Percentiles rank a stretch among this genome's conserved stretches.
phyloP scores from a whole-genome alignment of 495 filamentous ascomycete genomes.

The Choiromyces venosus region DNA sequence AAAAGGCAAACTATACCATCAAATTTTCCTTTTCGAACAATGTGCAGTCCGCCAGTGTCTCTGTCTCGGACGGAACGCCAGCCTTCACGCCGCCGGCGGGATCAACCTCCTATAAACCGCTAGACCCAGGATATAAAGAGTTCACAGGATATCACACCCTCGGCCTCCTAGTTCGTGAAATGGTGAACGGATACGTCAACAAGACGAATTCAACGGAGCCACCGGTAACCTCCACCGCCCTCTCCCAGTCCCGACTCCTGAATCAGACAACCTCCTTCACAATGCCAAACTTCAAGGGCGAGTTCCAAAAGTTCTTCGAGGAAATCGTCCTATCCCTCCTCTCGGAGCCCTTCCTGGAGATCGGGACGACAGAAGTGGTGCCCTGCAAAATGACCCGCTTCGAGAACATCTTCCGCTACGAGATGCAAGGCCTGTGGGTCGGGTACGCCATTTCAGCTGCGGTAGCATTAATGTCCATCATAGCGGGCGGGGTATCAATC shows the following conservation, averaged over 20 bases:
- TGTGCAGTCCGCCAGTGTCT: slow-evolving; percentile 5
- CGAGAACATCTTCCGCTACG: slow-evolving; percentile 43
- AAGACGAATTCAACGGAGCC: slow-evolving; percentile 23
- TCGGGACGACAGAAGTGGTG: slow-evolving; percentile 27
- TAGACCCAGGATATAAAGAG: slow-evolving; percentile 34
- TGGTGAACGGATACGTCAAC: slow-evolving; percentile 39
- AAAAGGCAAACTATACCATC: slow-evolving; percentile 41
- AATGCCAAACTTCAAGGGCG: slow-evolving; percentile 26
- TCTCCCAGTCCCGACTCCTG: slow-evolving; percentile 43
- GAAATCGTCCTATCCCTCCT: slow-evolving; percentile 46
- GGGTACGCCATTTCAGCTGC: slow-evolving; percentile 44
- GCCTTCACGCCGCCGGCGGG: slow-evolving; percentile 7
- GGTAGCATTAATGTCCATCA: slow-evolving; percentile 35
- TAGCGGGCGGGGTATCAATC: slow-evolving; percentile 42
- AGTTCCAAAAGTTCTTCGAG: slow-evolving; percentile 40
- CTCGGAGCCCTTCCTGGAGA: slow-evolving; percentile 41
- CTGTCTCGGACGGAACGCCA: neutral
- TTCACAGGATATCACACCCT: slow-evolving; percentile 43
- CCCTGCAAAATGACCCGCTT: slow-evolving; percentile 35
- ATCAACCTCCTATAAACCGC: slow-evolving; percentile 1
- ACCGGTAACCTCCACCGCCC: slow-evolving; percentile 39
- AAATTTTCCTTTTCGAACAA: slow-evolving; percentile 20
- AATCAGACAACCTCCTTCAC: slow-evolving; percentile 38
- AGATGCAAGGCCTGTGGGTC: slow-evolving; percentile 42
- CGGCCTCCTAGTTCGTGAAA: slow-evolving; percentile 39